Evolutionary conservation across 2,329 filamentous ascomycete species (phyloP), one percentile per base, ranked within the genome.

Genomic region (Hysterium pulicare): DNA sequence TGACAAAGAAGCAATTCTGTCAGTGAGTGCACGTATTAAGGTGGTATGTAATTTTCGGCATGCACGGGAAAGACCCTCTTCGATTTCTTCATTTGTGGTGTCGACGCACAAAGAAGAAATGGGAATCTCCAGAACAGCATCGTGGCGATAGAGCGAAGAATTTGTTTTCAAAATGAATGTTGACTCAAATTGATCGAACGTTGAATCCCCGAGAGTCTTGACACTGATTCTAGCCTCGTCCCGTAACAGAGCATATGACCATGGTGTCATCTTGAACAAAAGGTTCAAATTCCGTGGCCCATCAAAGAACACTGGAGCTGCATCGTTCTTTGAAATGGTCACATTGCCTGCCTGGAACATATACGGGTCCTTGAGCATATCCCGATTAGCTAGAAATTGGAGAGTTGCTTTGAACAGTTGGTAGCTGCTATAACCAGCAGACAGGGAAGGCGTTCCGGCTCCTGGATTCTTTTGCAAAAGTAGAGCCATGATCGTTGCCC

Each of bases 331-430:
- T 2, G 65, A 56, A 7, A 62, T 47, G 66, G 46, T 46, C 39
- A 62, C 35, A 40, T 59, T 53, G 31, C 20, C 58, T 51, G 45
- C 72, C 75, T 55, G 59, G 57, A 81, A 57, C 48, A 74, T 47
- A 59, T 84, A 76, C 0, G 86, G 82, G 51, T 80, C 86, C 54
- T 80, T 84, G 43, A 72, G 73, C 41, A 96, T 72, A 57, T 95
- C 84, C 28, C 80, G 84, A 1, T 80, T 78, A 1, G 86, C 82
- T 15, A 98, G 72, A 53, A 91, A 93, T 61, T 96, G 91, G n/a
- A 98, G 72, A 1, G 84, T 83, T 2, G 89, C 90, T 68, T 96
- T 97, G 77, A 98, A 96, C 33, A 97, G 76, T 66, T 97, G 91
- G 19, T 91, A 93, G 66, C 86, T 86, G 70, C 86, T 95, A 56